These are phyloP conservation scores for Actinomortierella ambigua DNA, from an alignment of 371 early-diverging fungal species.

Conservation along the genomic window DNA sequence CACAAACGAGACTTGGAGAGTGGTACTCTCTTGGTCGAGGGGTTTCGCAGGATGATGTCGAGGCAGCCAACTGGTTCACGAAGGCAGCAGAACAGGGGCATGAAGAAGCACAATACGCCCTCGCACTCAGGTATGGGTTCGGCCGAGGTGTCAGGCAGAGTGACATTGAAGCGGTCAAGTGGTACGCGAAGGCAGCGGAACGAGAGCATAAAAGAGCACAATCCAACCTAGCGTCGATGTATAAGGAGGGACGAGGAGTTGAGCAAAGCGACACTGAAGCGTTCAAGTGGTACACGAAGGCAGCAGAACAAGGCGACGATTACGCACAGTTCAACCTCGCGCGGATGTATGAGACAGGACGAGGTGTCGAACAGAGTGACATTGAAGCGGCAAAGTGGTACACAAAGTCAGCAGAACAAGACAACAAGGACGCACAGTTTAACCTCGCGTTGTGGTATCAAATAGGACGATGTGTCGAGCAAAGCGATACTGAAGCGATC, in stretches of 20 bases:
- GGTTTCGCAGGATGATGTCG: conserved; percentile 60
- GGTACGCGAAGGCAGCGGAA: no score
- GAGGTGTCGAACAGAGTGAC: conserved; percentile 68
- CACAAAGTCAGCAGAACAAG: conserved; percentile 72
- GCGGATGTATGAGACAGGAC: no score
- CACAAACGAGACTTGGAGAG: conserved; percentile 83
- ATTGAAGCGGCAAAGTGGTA: conserved; percentile 75
- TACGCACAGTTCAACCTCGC: conserved; percentile 82
- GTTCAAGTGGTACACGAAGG: no score
- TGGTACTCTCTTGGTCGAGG: conserved; percentile 87
- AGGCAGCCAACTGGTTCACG: conserved; percentile 76
- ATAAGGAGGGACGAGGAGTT: no score
- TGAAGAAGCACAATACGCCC: conserved; percentile 79
- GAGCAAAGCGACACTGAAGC: no score
- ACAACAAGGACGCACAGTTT: conserved; percentile 62
- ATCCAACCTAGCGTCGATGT: no score
- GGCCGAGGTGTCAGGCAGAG: no score
- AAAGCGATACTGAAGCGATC: conserved; percentile 58
- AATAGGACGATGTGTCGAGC: conserved; percentile 72
- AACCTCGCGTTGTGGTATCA: conserved; percentile 80
- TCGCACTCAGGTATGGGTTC: no score
- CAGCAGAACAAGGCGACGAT: no score
- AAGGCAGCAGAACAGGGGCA: conserved; percentile 77
- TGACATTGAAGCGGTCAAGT: no score
- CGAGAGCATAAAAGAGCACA: no score